Conservation (phyloP, 176 grass and related monocot species). For the Secale cereale region DNA sequence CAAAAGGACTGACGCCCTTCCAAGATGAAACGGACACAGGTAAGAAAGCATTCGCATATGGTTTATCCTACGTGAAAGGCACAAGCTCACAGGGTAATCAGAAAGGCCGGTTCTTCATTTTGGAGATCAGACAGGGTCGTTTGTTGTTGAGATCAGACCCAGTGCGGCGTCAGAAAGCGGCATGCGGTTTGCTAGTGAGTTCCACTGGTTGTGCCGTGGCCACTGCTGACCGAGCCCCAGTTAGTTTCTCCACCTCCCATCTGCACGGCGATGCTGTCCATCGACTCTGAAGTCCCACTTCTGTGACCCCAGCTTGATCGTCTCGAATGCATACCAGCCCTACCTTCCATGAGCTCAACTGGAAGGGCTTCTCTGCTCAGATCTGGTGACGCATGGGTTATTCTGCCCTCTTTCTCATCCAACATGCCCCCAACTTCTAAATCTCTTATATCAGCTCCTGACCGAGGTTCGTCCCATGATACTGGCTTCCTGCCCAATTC, state of each 20-base stretch:
- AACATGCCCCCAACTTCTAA: slow-evolving; percentile 59
- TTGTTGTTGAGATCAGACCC: not conserved
- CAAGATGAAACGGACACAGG: not conserved
- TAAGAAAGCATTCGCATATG: slow-evolving; percentile 22
- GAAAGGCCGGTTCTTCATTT: slow-evolving; percentile 12
- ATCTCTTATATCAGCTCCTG: slow-evolving; percentile 69
- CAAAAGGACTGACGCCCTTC: slow-evolving; percentile 20
- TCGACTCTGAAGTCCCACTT: slow-evolving; percentile 52
- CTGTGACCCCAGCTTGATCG: slow-evolving; percentile 70
- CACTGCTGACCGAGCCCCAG: slow-evolving; percentile 42
- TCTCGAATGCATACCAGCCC: slow-evolving; percentile 48
- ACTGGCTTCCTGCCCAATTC: slow-evolving; percentile 82
- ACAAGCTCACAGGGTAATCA: not conserved
- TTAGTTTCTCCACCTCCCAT: slow-evolving; percentile 43
- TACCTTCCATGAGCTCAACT: slow-evolving; percentile 40
- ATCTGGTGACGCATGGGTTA: slow-evolving; percentile 59
- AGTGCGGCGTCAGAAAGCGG: not conserved
- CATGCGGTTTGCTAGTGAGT: slow-evolving; percentile 11
- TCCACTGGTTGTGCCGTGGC: slow-evolving; percentile 41
- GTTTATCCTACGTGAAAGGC: slow-evolving; percentile 15
- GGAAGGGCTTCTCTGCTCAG: slow-evolving; percentile 55
- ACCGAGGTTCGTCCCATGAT: slow-evolving; percentile 82
- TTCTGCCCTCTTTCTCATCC: slow-evolving; percentile 70
- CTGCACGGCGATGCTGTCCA: slow-evolving; percentile 40
- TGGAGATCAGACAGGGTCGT: not conserved